These are phyloP conservation scores for Penium margaritaceum DNA, from an alignment of 139 green algal species.

Conservation along the genomic window DNA sequence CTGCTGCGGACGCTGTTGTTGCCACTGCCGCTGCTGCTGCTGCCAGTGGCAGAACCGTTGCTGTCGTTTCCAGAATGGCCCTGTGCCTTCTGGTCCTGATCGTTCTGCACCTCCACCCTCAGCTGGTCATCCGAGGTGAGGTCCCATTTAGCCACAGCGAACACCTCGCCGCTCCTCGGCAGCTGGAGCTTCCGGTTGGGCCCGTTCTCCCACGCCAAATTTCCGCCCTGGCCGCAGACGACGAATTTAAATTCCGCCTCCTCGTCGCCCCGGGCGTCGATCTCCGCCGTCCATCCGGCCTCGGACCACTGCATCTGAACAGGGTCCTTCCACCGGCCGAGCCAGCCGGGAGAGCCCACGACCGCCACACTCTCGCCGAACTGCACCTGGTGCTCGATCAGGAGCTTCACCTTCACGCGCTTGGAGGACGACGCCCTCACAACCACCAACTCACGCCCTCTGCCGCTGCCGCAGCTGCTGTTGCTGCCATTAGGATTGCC, in stretches of 20 bases:
- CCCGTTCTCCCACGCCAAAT: constrained; percentile 17
- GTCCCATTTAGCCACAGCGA: too few species aligned
- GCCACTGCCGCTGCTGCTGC: not conserved
- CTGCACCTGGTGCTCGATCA: constrained; percentile 23
- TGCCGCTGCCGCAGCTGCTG: too few species aligned
- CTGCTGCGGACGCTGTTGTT: constrained; percentile 7
- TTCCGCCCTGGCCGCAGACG: constrained; percentile 13
- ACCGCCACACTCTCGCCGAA: constrained; percentile 33
- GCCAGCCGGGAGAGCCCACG: constrained; percentile 10
- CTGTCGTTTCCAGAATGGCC: not conserved
- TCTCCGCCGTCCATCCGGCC: constrained; percentile 21
- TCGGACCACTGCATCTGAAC: constrained; percentile 35
- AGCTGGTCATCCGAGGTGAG: too few species aligned
- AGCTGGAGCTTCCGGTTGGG: constrained; percentile 20
- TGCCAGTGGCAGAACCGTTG: not conserved
- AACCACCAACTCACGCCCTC: too few species aligned
- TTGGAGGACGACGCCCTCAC: too few species aligned
- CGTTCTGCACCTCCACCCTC: not conserved
- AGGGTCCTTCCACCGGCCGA: constrained; percentile 19
- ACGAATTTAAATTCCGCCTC: constrained; percentile 40
- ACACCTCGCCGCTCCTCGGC: too few species aligned
- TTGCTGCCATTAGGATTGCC: too few species aligned
- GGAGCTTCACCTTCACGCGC: constrained; percentile 20
- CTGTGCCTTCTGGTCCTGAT: not conserved
- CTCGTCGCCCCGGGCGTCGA: constrained; percentile 3